Evolutionary conservation across 257 asterid genomes (phyloP).

Genomic region (Solanum tarapatanum): DNA sequence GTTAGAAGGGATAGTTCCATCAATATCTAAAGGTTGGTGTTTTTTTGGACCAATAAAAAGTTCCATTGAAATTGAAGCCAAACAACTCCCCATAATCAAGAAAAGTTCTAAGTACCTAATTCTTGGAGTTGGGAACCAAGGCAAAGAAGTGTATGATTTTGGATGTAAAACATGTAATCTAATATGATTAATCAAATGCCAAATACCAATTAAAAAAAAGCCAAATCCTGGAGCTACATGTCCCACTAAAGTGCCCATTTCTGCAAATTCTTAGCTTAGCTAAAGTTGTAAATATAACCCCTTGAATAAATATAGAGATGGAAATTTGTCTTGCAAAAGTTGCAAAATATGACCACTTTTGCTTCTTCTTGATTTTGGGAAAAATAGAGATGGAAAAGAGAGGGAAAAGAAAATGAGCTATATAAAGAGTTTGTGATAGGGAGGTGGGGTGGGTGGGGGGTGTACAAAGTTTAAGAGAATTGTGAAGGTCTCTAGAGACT

Average conservation of each 20-base stretch:
- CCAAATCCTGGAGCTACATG: conserved; percentile 66
- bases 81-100: conserved; percentile 29
- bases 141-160: conserved; percentile 36
- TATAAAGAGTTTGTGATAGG: not conserved
- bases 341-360: not conserved
- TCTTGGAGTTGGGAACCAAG: conserved; percentile 61
- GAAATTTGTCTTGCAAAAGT: not conserved
- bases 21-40: conserved; percentile 36
- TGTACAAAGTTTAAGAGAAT: not conserved
- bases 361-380: not conserved
- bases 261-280: not conserved
- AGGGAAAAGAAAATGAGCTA: not conserved
- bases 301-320: not conserved
- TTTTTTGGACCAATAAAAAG: conserved; percentile 31
- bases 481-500: not conserved
- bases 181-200: conserved; percentile 66
- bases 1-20: conserved; percentile 41
- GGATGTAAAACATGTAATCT: conserved; percentile 50
- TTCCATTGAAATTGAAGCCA: conserved; percentile 36
- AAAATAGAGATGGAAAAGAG: not conserved
- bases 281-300: not conserved
- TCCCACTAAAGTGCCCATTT: conserved; percentile 55
- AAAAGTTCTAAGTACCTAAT: conserved; percentile 43
- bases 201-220: conserved; percentile 50
- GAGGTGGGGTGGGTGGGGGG: not conserved